These are phyloP conservation scores for Zasmidium angulare DNA, from an alignment of 2,329 filamentous ascomycete species.

Conservation along the genomic window DNA sequence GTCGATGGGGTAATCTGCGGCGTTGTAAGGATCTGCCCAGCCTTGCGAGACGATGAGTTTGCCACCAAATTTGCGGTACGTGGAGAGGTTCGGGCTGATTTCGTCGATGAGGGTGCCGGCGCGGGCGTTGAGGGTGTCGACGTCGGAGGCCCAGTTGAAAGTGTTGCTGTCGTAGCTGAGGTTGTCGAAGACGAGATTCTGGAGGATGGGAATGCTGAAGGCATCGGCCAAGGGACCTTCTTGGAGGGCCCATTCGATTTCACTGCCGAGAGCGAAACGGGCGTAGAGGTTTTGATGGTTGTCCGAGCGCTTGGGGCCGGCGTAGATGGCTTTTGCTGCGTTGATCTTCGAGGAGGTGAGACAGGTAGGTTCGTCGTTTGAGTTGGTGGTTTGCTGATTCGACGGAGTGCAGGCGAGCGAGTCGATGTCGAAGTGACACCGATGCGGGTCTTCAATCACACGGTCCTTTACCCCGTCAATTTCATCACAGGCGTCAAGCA, in stretches of 20 bases:
- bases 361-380: slow-evolving; percentile 24
- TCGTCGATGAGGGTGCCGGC: slow-evolving; percentile 42
- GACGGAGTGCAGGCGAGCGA: slow-evolving; percentile 31
- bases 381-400: not conserved
- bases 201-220: slow-evolving; percentile 42
- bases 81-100: slow-evolving; percentile 33
- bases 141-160: slow-evolving; percentile 42
- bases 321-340: slow-evolving; percentile 36
- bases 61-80: slow-evolving; percentile 34
- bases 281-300: slow-evolving; percentile 38
- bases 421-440: slow-evolving; percentile 39
- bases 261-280: slow-evolving; percentile 42
- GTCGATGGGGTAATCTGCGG: slow-evolving; percentile 39
- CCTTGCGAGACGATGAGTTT: slow-evolving; percentile 43
- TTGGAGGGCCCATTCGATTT: slow-evolving; percentile 40
- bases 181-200: slow-evolving; percentile 44
- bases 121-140: slow-evolving; percentile 33
- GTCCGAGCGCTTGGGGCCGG: slow-evolving; percentile 29
- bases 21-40: slow-evolving; percentile 41
- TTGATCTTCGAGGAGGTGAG: slow-evolving; percentile 35
- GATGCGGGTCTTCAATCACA: slow-evolving; percentile 41
- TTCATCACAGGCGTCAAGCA: slow-evolving; percentile 40
- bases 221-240: slow-evolving; percentile 36
- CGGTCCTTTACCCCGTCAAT: slow-evolving; percentile 42
- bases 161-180: slow-evolving; percentile 35